Base-by-base conservation (phyloP, 1,139 yeast species). In the Lodderomyces jiufengensis region DNA sequence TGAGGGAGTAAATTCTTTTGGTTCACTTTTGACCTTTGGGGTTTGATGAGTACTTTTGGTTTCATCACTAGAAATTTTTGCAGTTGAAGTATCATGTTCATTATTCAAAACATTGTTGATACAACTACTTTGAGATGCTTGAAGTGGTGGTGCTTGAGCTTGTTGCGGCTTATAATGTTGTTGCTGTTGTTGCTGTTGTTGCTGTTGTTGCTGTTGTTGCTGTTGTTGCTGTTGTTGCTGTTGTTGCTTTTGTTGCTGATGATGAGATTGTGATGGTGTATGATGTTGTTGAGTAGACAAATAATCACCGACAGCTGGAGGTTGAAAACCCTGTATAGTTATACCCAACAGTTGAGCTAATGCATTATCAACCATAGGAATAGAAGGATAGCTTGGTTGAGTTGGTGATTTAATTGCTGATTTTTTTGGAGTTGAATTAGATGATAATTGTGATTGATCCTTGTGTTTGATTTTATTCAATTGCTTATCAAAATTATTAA, bases 331-430 rank as follows among this genome's bases (percentile, higher is more conserved):
- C 40, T 54, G 55, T 14, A 58, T 45, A 2, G 55, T 52, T 8
- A 61, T 54, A 5, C 66, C 66, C 40, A 59, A 48, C 39, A 52
- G 53, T 16, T 57, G 45, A 3, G 63, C 63, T 29, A 57, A 29
- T 31, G 49, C 49, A 29, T 40, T 33, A 35, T 38, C 39, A 14
- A 34, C 27, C 2, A 26, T 15, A 4, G 36, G 32, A 18, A 18
- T 7, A 5, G 20, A 18, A 18, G 20, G 20, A 7, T 18, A 18
- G 20, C 6, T 18, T 18, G 5, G 20, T 18, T 18, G 20, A 5
- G 6, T 18, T 18, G 20, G 20, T 18, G 20, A 18, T 18, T 18
- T 5, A 18, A 18, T 32, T n/a, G 9, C 16, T 14, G 27, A 24
- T 9, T 25, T 37, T 32, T 13, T 31, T 20, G n/a, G 20, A 18